These are phyloP conservation scores for Pistacia vera DNA, from an alignment of 345 rosid species.

Conservation along the genomic window DNA sequence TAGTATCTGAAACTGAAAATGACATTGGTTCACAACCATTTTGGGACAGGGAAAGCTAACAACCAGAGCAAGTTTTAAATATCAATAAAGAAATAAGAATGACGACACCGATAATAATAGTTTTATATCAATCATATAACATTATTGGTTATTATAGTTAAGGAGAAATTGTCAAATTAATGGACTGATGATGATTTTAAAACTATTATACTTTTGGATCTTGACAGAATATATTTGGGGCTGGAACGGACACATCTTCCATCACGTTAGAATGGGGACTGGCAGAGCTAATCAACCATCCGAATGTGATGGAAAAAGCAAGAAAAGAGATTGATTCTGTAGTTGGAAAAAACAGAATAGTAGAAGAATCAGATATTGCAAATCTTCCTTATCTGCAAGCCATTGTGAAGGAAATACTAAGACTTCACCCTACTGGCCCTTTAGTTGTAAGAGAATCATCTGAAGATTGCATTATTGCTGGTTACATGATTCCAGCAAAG, in stretches of 20 bases:
- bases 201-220: neutral
- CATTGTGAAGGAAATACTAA: constrained; percentile 58
- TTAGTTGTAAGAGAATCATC: constrained; percentile 49
- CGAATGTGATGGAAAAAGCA: constrained; percentile 57
- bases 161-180: too few species aligned
- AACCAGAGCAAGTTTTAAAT: too few species aligned
- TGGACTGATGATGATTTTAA: too few species aligned
- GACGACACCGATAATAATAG: too few species aligned
- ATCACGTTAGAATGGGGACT: constrained; percentile 70
- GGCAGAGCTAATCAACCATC: constrained; percentile 72
- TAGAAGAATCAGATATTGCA: constrained; percentile 56
- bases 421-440: constrained; percentile 76
- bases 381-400: constrained; percentile 68
- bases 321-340: constrained; percentile 53
- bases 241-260: constrained; percentile 59
- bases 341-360: constrained; percentile 53
- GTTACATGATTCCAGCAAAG: constrained; percentile 49
- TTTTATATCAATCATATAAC: neutral
- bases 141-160: neutral
- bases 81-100: too few species aligned
- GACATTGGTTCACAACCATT: too few species aligned
- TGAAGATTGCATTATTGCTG: constrained; percentile 42
- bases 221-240: constrained; percentile 50
- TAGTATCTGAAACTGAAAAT: too few species aligned
- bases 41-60: too few species aligned